Evolutionary conservation across 1,284 basidiomycete species (phyloP), one percentile per base, ranked within the genome.

Genomic region (Ganoderma lucidum): DNA sequence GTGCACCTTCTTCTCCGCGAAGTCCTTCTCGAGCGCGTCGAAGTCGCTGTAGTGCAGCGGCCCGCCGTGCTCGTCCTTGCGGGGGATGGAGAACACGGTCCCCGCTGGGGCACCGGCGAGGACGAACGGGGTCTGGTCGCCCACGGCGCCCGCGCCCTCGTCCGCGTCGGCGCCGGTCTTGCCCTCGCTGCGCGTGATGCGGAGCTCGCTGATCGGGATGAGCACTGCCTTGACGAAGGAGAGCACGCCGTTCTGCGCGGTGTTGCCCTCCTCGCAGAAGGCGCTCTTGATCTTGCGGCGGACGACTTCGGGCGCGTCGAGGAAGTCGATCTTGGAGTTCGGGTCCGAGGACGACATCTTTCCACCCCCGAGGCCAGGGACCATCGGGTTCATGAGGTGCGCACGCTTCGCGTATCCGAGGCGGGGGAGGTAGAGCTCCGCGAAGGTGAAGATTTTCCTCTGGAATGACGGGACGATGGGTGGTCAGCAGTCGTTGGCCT

Each of bases 301-400:
- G 64, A 99, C 88, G 41, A 87, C 88, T 56, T 94, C 92, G 0
- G 97, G 91, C 17, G 90, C 80, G 82, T 99, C 97, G 73, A 99
- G 90, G 82, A 99, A 97, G 83, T 99, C 97, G 80, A 99, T 98
- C 83, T 99, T 99, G 73, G 93, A 96, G 80, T 97, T 94, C 37
- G 95, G 93, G 77, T 99, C 97, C 1, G 97, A 99, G 0, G 96
- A 92, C n/a, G 96, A 97, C 98, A 99, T 99, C 81, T 99, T 99
- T 32, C 95, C 95, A 39, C 97, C 97, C 58, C 89, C 88, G 60
- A 99, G 88, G 53, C 98, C 97, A 28, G 98, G 97, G 0, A 99
- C 96, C 97, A 99, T 99, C 17, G 89, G 86, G 83, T 98, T 99
- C 97, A 99, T 99, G 45, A 99, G 86, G 81, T 99, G 97, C 0